Percentiles rank a stretch among this genome's conserved stretches.
phyloP scores from a whole-genome alignment of 108 stramenopile genomes.

The Pinguiococcus pyrenoidosus region DNA sequence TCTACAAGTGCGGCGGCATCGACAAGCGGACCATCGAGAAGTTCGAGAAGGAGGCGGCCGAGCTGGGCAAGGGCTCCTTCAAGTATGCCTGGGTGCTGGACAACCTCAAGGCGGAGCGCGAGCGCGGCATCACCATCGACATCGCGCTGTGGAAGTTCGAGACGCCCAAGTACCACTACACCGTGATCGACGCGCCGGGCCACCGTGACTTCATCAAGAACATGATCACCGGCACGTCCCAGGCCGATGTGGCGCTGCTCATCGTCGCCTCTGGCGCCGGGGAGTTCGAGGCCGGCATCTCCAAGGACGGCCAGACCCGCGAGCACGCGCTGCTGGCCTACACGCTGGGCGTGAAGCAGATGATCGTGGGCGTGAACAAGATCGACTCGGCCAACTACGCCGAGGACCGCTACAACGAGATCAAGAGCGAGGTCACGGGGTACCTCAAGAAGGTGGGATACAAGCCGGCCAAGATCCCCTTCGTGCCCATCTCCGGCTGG shows the following conservation, averaged over 20 bases:
- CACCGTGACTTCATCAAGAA: constrained; percentile 74
- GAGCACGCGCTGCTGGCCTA: constrained; percentile 84
- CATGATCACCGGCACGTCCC: constrained; percentile 89
- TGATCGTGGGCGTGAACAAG: constrained; percentile 90
- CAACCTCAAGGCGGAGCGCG: constrained; percentile 85
- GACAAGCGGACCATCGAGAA: constrained; percentile 88
- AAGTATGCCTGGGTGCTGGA: constrained; percentile 93
- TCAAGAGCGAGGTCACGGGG: constrained; percentile 51
- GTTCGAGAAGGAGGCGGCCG: constrained; percentile 84
- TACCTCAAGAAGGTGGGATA: constrained; percentile 52
- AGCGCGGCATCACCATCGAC: constrained; percentile 89
- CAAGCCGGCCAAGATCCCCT: constrained; percentile 65
- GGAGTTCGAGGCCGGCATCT: constrained; percentile 72
- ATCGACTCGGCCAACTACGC: constrained; percentile 86
- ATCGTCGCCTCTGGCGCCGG: constrained; percentile 68
- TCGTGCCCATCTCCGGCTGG: constrained; percentile 92
- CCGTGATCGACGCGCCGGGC: constrained; percentile 90
- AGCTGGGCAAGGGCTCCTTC: constrained; percentile 79
- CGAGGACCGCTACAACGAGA: constrained; percentile 70
- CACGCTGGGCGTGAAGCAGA: constrained; percentile 87
- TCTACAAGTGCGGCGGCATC: constrained; percentile 62
- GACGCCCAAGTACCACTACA: constrained; percentile 66
- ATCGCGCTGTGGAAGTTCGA: constrained; percentile 83
- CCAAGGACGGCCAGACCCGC: constrained; percentile 74
- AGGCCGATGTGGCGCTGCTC: constrained; percentile 81